phyloP scores from a whole-genome alignment of 2,329 filamentous ascomycete genomes.

The Mariannaea elegans region DNA sequence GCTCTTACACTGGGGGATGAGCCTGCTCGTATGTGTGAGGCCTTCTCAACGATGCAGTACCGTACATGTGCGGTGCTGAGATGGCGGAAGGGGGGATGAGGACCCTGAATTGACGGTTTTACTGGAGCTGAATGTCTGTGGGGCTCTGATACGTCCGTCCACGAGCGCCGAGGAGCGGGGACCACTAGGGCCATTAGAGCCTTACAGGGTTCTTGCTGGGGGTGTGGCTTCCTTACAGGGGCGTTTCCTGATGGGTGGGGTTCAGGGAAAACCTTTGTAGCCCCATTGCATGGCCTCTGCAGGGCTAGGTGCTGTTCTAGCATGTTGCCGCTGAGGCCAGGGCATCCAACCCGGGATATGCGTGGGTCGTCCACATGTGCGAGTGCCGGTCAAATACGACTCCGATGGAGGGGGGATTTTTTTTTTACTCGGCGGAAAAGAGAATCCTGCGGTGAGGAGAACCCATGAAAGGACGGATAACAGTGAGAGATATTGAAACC shows the following conservation, averaged over 20 bases:
- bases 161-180: conserved; percentile 28
- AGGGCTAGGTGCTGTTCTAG: conserved; percentile 3
- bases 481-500: neutral
- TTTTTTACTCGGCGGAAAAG: neutral
- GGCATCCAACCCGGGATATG: conserved; percentile 8
- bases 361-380: conserved; percentile 10
- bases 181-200: neutral
- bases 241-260: conserved; percentile 5
- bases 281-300: neutral
- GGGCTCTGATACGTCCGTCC: conserved; percentile 18
- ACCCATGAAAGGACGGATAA: neutral
- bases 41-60: neutral
- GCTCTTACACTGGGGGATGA: neutral
- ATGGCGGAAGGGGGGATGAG: conserved; percentile 13
- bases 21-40: neutral
- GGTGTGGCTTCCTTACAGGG: conserved; percentile 6
- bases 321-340: conserved; percentile 7
- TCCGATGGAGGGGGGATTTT: conserved; percentile 3
- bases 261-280: neutral
- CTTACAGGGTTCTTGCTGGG: conserved; percentile 15
- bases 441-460: neutral
- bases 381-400: conserved; percentile 19
- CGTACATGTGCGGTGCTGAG: neutral
- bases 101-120: conserved; percentile 41
- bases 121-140: conserved; percentile 25